Evolutionary conservation across 2,329 filamentous ascomycete genomes (phyloP).

Genomic region (Sporothrix humicola): DNA sequence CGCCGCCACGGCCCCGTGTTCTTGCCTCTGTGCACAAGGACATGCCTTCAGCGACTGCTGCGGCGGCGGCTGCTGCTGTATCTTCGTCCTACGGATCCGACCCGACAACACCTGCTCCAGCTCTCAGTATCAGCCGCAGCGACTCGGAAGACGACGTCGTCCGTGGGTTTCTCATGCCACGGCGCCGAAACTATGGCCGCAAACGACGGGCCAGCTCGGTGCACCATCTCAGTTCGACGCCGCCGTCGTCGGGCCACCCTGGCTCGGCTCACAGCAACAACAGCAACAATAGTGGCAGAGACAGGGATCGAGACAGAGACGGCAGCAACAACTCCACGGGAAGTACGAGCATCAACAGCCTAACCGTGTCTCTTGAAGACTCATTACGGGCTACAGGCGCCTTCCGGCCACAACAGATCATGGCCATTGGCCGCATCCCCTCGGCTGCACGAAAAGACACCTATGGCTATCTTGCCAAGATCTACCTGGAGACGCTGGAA

Average conservation of each 20-base stretch:
- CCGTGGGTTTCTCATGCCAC: slow-evolving; percentile 62
- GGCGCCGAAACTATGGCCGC: slow-evolving; percentile 45
- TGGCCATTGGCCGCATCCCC: slow-evolving; percentile 65
- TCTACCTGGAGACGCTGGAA: slow-evolving; percentile 62
- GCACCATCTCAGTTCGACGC: slow-evolving; percentile 59
- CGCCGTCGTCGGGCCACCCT: slow-evolving; percentile 50
- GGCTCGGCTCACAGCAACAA: slow-evolving; percentile 42
- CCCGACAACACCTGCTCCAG: slow-evolving; percentile 50
- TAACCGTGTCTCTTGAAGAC: slow-evolving; percentile 58
- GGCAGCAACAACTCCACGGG: not conserved
- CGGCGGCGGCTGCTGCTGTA: not conserved
- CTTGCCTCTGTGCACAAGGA: slow-evolving; percentile 39
- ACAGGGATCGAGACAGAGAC: not conserved
- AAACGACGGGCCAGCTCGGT: slow-evolving; percentile 53
- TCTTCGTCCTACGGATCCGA: slow-evolving; percentile 55
- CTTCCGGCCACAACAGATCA: slow-evolving; percentile 66
- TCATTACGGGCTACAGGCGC: slow-evolving; percentile 62
- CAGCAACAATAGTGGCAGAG: slow-evolving; percentile 45
- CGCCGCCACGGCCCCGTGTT: slow-evolving; percentile 52
- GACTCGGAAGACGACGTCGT: slow-evolving; percentile 70
- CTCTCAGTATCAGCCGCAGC: slow-evolving; percentile 63
- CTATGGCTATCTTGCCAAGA: slow-evolving; percentile 62
- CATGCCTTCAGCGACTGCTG: slow-evolving; percentile 38
- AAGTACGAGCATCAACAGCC: slow-evolving; percentile 42
- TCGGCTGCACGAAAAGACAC: slow-evolving; percentile 56